These are phyloP conservation scores for Fraxinus dipetala DNA, from an alignment of 305 asterid species.

Conservation along the genomic window DNA sequence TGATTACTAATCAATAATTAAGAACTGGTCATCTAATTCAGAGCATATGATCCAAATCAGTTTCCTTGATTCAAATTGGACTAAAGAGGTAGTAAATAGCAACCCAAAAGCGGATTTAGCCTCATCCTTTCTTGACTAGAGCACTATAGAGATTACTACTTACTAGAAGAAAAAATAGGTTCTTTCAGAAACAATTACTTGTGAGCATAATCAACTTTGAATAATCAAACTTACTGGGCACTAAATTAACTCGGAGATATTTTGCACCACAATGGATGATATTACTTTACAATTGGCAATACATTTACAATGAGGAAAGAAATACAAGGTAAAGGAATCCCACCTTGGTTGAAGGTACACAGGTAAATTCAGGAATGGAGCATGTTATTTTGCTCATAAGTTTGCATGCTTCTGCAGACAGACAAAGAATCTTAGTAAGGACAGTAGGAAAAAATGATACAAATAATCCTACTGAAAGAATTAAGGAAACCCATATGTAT, in stretches of 20 bases:
- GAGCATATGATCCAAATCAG: neutral
- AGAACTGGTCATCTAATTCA: neutral
- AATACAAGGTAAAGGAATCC: conserved; percentile 14
- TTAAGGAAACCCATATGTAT: neutral
- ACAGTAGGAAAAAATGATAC: neutral
- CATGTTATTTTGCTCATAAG: conserved; percentile 79
- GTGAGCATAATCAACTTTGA: neutral
- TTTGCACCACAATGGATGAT: neutral
- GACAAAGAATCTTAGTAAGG: conserved; percentile 11
- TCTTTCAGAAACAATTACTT: neutral
- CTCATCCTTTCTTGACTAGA: neutral
- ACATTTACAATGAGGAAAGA: neutral
- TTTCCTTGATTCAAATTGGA: neutral
- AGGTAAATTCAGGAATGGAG: conserved; percentile 89
- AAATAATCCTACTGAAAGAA: neutral
- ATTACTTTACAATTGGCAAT: neutral
- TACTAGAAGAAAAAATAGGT: neutral
- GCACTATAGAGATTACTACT: neutral
- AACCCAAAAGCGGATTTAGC: neutral
- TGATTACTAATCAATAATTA: neutral
- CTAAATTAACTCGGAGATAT: neutral
- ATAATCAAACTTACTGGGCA: neutral
- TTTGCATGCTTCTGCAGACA: conserved; percentile 79
- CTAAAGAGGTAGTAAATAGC: neutral
- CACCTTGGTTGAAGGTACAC: conserved; percentile 90